Percentiles rank a stretch among this genome's conserved stretches.
These are phyloP conservation scores for Cicer bijugum DNA, from an alignment of 306 rosid species.

Conservation along the genomic window DNA sequence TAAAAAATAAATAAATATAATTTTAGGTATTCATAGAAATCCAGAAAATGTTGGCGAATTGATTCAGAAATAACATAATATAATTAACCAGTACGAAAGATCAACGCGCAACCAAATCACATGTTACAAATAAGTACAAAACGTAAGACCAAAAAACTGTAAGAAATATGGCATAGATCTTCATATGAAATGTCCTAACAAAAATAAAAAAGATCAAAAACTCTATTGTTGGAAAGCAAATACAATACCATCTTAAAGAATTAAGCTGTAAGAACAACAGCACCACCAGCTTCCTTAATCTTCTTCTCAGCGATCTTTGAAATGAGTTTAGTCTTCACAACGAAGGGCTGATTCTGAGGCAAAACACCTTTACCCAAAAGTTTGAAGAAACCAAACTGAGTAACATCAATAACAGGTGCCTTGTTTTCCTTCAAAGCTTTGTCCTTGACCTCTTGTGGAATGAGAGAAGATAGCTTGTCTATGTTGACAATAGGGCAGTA, in stretches of 20 bases:
- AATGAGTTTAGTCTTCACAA: not conserved
- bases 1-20: too few relatives aligned
- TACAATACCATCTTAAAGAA: not conserved
- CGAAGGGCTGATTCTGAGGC: conserved; percentile 17
- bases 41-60: too few relatives aligned
- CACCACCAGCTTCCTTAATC: conserved; percentile 21
- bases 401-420: conserved; percentile 7
- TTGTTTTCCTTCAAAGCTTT: not conserved
- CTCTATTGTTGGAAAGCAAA: not conserved
- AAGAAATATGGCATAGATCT: too few relatives aligned
- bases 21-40: too few relatives aligned
- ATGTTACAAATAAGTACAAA: too few relatives aligned
- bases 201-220: too few relatives aligned
- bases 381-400: not conserved
- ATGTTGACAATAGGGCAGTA: not conserved
- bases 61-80: too few relatives aligned
- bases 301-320: conserved; percentile 10
- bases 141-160: too few relatives aligned
- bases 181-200: too few relatives aligned
- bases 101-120: too few relatives aligned
- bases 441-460: conserved; percentile 13
- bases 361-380: conserved; percentile 17
- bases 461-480: not conserved
- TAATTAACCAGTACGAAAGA: too few relatives aligned
- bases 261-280: conserved; percentile 11